Evolutionary conservation across 306 rosid genomes (phyloP).

Genomic region (Benincasa hispida): DNA sequence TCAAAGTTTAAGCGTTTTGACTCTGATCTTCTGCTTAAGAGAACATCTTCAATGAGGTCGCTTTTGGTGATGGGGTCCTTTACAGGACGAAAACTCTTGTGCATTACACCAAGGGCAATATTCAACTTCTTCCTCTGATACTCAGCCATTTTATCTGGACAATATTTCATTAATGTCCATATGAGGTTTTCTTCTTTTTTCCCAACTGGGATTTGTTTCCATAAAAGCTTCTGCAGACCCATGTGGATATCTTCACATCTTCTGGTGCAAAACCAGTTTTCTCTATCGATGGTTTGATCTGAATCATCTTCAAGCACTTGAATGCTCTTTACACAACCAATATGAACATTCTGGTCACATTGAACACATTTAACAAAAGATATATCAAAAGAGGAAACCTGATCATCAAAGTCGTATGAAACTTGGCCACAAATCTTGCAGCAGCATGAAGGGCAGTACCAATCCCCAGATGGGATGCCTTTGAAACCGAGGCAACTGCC

Average conservation of each 20-base stretch:
- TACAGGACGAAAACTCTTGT: constrained; percentile 37
- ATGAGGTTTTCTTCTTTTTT: constrained; percentile 16
- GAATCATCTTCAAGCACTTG: not conserved
- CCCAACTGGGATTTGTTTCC: constrained; percentile 27
- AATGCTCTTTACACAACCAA: constrained; percentile 22
- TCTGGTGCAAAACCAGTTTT: constrained; percentile 33
- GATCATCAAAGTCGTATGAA: constrained; percentile 1
- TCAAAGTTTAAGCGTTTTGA: constrained; percentile 22
- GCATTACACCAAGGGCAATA: constrained; percentile 33
- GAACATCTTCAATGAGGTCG: constrained; percentile 26
- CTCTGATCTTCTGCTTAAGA: constrained; percentile 34
- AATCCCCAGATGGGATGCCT: constrained; percentile 29
- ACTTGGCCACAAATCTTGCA: constrained; percentile 33
- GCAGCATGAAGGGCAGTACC: constrained; percentile 58
- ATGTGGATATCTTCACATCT: constrained; percentile 28
- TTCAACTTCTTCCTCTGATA: constrained; percentile 28
- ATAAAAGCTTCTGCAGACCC: constrained; percentile 24
- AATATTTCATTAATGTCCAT: constrained; percentile 41
- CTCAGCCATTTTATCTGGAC: not conserved
- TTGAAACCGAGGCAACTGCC: constrained; percentile 25
- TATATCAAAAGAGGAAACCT: not conserved
- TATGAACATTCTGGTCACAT: constrained; percentile 38
- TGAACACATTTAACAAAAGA: constrained; percentile 26
- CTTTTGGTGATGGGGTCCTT: constrained; percentile 12
- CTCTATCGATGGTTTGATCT: not conserved